Evolutionary conservation across 352 stramenopile species (phyloP).

Genomic region (Pythium insidiosum): DNA sequence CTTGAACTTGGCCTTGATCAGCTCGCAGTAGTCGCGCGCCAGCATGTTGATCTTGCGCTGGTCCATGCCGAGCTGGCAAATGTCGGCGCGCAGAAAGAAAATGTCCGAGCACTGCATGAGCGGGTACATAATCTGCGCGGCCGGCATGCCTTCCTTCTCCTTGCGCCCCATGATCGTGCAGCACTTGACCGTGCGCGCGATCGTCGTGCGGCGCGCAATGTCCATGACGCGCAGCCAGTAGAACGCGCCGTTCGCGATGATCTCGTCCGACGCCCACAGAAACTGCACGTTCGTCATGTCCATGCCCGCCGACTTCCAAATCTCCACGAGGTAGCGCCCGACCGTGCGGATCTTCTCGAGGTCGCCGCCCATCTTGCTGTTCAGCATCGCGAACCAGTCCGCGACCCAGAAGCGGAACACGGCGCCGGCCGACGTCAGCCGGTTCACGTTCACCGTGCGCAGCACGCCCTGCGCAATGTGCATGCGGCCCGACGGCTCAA

Average conservation of each 20-base stretch:
- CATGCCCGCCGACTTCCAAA: constrained; percentile 99
- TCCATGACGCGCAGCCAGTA: constrained; percentile 95
- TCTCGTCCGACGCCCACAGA: constrained; percentile 96
- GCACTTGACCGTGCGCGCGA: constrained; percentile 95
- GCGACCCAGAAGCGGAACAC: constrained; percentile 99
- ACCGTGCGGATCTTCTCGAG: constrained; percentile 95
- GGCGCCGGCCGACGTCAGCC: constrained; percentile 87
- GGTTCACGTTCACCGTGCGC: constrained; percentile 96
- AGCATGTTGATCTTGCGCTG: constrained; percentile 99
- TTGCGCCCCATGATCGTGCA: constrained; percentile 99
- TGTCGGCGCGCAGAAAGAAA: constrained; percentile 98
- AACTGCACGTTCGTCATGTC: constrained; percentile 99
- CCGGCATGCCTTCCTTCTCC: constrained; percentile 85
- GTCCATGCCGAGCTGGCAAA: constrained; percentile 99
- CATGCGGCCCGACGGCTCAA: constrained; percentile 98
- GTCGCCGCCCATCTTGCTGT: constrained; percentile 99
- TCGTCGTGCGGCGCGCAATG: constrained; percentile 88
- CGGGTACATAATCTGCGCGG: constrained; percentile 95
- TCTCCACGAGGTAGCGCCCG: constrained; percentile 97
- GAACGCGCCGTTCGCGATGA: constrained; percentile 80
- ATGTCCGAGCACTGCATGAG: constrained; percentile 99
- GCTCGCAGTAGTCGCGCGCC: constrained; percentile 97
- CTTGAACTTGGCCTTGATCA: constrained; percentile 90
- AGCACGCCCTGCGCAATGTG: constrained; percentile 98
- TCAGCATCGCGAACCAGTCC: constrained; percentile 99